These are phyloP conservation scores for Phytopythium montanum DNA, from an alignment of 352 stramenopile species.

Conservation along the genomic window DNA sequence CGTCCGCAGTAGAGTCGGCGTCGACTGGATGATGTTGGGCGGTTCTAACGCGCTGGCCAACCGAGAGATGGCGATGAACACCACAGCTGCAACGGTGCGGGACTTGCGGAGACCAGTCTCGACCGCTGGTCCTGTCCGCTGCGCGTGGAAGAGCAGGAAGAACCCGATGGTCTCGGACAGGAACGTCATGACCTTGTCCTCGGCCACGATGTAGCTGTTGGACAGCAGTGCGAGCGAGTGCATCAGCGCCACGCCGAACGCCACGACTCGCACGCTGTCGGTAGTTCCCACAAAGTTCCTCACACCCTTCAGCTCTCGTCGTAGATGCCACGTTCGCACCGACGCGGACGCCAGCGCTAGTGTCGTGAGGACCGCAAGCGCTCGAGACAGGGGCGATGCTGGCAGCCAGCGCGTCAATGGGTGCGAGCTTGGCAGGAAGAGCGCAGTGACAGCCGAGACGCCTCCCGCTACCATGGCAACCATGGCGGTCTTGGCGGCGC, in stretches of 20 bases:
- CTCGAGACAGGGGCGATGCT: constrained; percentile 22
- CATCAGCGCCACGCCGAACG: constrained; percentile 44
- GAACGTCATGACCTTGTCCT: constrained; percentile 69
- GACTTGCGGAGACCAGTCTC: not conserved
- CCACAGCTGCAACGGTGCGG: constrained; percentile 19
- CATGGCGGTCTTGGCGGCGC: not conserved
- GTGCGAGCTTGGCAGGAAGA: not conserved
- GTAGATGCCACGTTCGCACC: not conserved
- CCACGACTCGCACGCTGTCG: constrained; percentile 15
- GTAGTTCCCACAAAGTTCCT: not conserved
- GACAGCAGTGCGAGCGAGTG: constrained; percentile 68
- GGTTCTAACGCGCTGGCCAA: constrained; percentile 39
- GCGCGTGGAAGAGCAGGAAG: constrained; percentile 31
- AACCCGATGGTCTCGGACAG: constrained; percentile 49
- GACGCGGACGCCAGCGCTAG: not conserved
- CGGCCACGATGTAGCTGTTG: constrained; percentile 86
- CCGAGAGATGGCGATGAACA: constrained; percentile 44
- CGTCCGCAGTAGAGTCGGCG: constrained; percentile 27
- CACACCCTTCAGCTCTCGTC: not conserved
- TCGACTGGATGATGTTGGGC: constrained; percentile 73
- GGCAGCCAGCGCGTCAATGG: constrained; percentile 11
- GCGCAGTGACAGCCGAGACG: not conserved
- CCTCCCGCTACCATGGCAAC: constrained; percentile 2
- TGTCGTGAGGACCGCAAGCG: constrained; percentile 2
- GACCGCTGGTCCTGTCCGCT: constrained; percentile 9